Evolutionary conservation across 192 early-diverging fungal genomes (phyloP).

Genomic region (Radiomyces spectabilis): DNA sequence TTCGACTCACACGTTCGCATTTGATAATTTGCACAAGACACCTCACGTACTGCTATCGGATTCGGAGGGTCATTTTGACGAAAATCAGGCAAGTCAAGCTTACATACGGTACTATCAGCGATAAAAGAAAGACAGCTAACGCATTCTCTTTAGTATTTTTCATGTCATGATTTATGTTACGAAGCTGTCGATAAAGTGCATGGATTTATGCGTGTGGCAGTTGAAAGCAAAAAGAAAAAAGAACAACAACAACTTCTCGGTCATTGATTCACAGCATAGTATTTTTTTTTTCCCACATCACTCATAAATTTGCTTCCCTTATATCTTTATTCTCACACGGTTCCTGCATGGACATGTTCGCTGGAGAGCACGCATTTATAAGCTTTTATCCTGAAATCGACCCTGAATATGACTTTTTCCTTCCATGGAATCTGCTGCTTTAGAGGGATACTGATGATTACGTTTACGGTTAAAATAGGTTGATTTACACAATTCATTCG

Average conservation of each 20-base stretch:
- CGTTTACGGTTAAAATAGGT: too few species aligned
- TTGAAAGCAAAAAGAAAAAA: constrained; percentile 51
- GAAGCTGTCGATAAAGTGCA: constrained; percentile 39
- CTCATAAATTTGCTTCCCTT: too few species aligned
- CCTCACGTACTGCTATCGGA: constrained; percentile 51
- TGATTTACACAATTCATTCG: too few species aligned
- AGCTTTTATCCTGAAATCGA: too few species aligned
- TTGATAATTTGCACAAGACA: constrained; percentile 45
- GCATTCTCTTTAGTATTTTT: constrained; percentile 23
- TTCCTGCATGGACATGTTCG: too few species aligned
- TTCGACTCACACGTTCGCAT: constrained; percentile 84
- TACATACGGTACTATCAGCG: background rate
- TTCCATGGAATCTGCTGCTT: too few species aligned
- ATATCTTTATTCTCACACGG: too few species aligned
- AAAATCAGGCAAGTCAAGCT: constrained; percentile 43
- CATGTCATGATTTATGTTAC: constrained; percentile 26
- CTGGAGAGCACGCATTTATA: too few species aligned
- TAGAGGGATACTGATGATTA: too few species aligned
- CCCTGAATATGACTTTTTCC: too few species aligned
- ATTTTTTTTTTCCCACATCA: too few species aligned
- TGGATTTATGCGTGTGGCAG: constrained; percentile 60
- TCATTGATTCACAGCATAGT: too few species aligned
- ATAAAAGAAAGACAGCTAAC: background rate
- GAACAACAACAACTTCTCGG: constrained; percentile 34
- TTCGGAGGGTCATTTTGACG: constrained; percentile 66